Percentiles rank a stretch among this genome's conserved stretches.
Evolutionary conservation across 1,284 basidiomycete species (phyloP).

Genomic region (Trametes hirsuta): DNA sequence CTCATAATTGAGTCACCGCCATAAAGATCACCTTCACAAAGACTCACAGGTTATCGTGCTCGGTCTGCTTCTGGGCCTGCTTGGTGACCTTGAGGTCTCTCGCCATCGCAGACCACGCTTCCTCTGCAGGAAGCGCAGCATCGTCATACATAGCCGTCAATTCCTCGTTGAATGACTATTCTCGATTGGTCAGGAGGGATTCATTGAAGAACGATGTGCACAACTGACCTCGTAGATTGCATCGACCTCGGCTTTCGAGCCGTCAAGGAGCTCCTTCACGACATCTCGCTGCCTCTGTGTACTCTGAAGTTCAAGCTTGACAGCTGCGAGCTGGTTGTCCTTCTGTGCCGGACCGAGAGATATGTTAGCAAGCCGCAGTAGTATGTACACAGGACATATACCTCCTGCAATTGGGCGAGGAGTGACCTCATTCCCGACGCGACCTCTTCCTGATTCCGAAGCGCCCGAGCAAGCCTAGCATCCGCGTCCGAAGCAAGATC

Average conservation of each 20-base stretch:
- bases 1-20: not conserved
- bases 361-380: conserved; percentile 42
- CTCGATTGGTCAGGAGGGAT: conserved; percentile 11
- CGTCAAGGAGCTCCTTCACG: conserved; percentile 72
- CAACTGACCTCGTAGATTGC: conserved; percentile 83
- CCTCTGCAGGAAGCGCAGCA: conserved; percentile 73
- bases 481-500: conserved; percentile 63
- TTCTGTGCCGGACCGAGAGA: conserved; percentile 2
- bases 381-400: conserved; percentile 30
- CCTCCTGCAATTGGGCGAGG: conserved; percentile 59
- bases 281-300: conserved; percentile 76
- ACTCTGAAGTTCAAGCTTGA: conserved; percentile 67
- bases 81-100: conserved; percentile 75
- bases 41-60: conserved; percentile 77
- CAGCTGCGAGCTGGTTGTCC: conserved; percentile 58
- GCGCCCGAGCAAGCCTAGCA: conserved; percentile 50
- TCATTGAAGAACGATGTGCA: not conserved
- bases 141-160: conserved; percentile 88
- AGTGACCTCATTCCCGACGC: conserved; percentile 52
- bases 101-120: conserved; percentile 77
- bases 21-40: not conserved
- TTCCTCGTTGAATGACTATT: conserved; percentile 89
- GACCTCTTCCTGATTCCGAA: conserved; percentile 56
- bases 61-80: conserved; percentile 70
- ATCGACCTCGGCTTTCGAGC: conserved; percentile 84